Conservation (phyloP, 2,329 filamentous ascomycete genomes). For the Hypoxylon sp. region DNA sequence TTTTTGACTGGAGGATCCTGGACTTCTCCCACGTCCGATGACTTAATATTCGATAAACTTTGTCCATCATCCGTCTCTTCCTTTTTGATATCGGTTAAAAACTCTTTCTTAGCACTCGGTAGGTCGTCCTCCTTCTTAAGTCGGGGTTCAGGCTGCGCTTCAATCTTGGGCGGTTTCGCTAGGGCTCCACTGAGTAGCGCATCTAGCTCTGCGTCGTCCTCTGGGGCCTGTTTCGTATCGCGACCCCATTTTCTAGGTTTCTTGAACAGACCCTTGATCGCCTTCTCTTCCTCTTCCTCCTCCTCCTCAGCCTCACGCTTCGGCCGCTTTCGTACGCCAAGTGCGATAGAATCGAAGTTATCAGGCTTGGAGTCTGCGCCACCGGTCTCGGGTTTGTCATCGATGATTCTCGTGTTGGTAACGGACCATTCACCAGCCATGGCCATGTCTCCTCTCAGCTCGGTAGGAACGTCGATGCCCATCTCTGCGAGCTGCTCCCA, state of each 20-base stretch:
- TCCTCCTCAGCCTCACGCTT: slow-evolving; percentile 58
- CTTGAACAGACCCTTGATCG: slow-evolving; percentile 72
- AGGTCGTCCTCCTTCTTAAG: slow-evolving; percentile 50
- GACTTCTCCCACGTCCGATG: slow-evolving; percentile 14
- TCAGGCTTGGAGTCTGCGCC: slow-evolving; percentile 61
- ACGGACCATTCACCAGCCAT: slow-evolving; percentile 91
- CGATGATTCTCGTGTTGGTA: slow-evolving; percentile 73
- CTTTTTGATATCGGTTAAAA: slow-evolving; percentile 57
- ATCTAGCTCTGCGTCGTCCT: slow-evolving; percentile 72
- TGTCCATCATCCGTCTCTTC: slow-evolving; percentile 56
- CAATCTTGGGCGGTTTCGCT: slow-evolving; percentile 51
- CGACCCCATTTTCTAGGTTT: slow-evolving; percentile 69
- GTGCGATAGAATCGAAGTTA: slow-evolving; percentile 65
- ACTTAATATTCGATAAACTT: slow-evolving; percentile 29
- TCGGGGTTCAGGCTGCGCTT: slow-evolving; percentile 26
- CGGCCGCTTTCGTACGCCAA: slow-evolving; percentile 72
- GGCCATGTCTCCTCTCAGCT: slow-evolving; percentile 84
- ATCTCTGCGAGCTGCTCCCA: slow-evolving; percentile 89
- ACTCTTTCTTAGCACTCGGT: slow-evolving; percentile 60
- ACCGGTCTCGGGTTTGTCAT: slow-evolving; percentile 58
- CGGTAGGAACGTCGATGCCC: slow-evolving; percentile 86
- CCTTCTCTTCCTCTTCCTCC: slow-evolving; percentile 69
- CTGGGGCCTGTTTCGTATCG: slow-evolving; percentile 65
- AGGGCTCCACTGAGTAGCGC: slow-evolving; percentile 65
- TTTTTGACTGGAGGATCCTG: slow-evolving; percentile 47